Base-by-base conservation (phyloP, 163 green algal species). In the Chlamydomonas reinhardtii region DNA sequence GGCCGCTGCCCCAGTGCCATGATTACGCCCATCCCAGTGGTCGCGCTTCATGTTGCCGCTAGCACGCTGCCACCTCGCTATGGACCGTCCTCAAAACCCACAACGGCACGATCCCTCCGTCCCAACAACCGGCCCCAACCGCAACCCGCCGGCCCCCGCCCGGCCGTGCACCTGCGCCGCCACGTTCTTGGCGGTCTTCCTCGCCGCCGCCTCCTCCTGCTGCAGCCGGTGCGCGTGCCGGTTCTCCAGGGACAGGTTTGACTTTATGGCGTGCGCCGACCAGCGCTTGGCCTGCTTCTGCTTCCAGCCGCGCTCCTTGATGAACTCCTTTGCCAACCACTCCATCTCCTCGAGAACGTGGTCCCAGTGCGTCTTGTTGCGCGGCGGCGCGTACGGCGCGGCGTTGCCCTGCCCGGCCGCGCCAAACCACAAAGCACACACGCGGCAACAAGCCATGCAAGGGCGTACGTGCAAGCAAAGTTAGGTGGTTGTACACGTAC, bases 341-440 rank as follows among this genome's bases (percentile, higher is more conserved):
- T 95, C 84, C 95, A 99, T 99, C 89, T 99, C 97, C 73, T 98
- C 95, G 69, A 99, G 89, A 80, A 99, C 66, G 85, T 96, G 91
- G 84, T 99, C 97, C 96, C 97, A 98, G 87, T 99, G 97, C 24
- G 72, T 91, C 83, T 98, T 98, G 74, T 82, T 88, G 32, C 89
- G 91, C 84, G 91, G 91, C 24, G 75, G 89, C 56, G 90, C 89
- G 56, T 66, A 86, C 11, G 70, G 70, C 2, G 66, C 69, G 14
- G 70, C 54, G 43, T 73, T 48, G 52, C 24, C 70, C 69, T 29
- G 11, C 27, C 32, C 54, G 0, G 69, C 15, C 0, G 52, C 54
- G 11, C 52, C 34, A 17, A 69, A 70, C 52, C 54, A 69, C 54
- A 73, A 34, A 37, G 72, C 76, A n/a, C n/a, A n/a, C n/a, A n/a